phyloP scores from a whole-genome alignment of 306 rosid species.

The Vigna nakashimae region DNA sequence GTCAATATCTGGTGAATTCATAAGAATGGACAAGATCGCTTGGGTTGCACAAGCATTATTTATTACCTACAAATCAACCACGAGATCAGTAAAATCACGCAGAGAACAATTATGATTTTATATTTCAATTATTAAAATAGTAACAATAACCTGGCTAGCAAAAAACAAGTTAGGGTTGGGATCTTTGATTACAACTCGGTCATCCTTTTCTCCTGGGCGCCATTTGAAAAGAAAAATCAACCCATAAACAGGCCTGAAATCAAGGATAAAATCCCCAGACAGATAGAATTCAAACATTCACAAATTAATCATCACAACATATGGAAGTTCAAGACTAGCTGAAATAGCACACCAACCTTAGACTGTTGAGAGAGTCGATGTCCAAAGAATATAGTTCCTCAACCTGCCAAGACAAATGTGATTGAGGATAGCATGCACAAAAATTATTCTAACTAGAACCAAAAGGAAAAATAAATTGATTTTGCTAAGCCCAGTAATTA shows the following conservation, averaged over 20 bases:
- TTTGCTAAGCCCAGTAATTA: conserved; percentile 9
- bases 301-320: conserved; percentile 25
- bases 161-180: conserved; percentile 95
- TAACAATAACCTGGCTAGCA: conserved; percentile 84
- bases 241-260: conserved; percentile 92
- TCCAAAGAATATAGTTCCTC: conserved; percentile 95
- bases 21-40: conserved; percentile 94
- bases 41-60: conserved; percentile 99
- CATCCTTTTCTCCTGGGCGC: conserved; percentile 98
- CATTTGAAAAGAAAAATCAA: conserved; percentile 98
- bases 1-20: conserved; percentile 89
- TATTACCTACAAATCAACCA: conserved; percentile 65
- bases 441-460: conserved; percentile 7
- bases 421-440: conserved; percentile 32
- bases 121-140: conserved; percentile 15
- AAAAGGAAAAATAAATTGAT: neutral
- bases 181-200: conserved; percentile 85
- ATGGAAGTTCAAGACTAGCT: conserved; percentile 31
- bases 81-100: conserved; percentile 36
- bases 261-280: conserved; percentile 10
- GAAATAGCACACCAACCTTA: conserved; percentile 62
- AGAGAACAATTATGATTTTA: neutral
- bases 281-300: conserved; percentile 26
- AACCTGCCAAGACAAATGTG: conserved; percentile 67
- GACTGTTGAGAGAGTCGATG: conserved; percentile 76